phyloP scores from a whole-genome alignment of 305 asterid genomes.

The Fraxinus sp. region DNA sequence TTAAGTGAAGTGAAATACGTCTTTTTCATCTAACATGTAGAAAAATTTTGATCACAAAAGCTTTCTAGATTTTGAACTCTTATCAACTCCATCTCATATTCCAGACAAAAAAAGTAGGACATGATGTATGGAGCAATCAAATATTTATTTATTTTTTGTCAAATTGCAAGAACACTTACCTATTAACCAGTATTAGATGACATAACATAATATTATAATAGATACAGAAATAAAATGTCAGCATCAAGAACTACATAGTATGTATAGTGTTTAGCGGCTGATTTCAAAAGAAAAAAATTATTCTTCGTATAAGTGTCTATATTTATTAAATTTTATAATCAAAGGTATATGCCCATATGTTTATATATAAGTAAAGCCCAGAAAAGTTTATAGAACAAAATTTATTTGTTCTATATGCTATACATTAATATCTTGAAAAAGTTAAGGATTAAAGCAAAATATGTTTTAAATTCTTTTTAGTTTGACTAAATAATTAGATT shows the following conservation, averaged over 20 bases:
- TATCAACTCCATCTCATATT: neutral
- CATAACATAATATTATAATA: neutral
- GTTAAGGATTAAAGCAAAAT: no score
- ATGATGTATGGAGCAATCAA: neutral
- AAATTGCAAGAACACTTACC: neutral
- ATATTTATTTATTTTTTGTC: neutral
- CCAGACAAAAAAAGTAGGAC: neutral
- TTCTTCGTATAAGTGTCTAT: neutral
- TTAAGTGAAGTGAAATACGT: neutral
- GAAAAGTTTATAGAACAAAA: no score
- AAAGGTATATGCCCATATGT: neutral
- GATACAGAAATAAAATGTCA: neutral
- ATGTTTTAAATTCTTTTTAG: no score
- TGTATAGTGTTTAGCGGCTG: neutral
- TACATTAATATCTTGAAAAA: no score
- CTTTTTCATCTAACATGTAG: neutral
- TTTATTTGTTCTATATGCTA: no score
- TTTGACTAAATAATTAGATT: neutral
- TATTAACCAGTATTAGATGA: neutral
- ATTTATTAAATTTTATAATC: neutral
- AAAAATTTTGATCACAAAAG: neutral
- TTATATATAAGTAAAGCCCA: neutral
- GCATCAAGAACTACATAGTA: neutral
- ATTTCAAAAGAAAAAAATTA: neutral
- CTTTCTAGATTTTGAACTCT: neutral